These are phyloP conservation scores for Ceratocystis eucalypticola DNA, from an alignment of 2,329 filamentous ascomycete genomes.

Conservation along the genomic window DNA sequence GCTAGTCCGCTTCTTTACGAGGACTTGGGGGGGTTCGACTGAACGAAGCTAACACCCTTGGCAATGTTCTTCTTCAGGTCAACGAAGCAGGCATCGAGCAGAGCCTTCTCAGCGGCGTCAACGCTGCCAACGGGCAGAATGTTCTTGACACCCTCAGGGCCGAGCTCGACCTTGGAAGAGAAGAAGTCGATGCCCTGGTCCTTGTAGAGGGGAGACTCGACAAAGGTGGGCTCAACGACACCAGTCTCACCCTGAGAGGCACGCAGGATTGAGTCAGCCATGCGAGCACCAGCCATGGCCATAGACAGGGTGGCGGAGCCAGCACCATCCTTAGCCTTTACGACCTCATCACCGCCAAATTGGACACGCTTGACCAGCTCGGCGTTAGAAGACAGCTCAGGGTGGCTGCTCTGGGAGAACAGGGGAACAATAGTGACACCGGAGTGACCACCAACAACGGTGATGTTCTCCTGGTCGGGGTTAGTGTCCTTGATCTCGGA, in stretches of 20 bases:
- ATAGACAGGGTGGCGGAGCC: conserved; percentile 96
- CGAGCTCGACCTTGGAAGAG: conserved; percentile 86
- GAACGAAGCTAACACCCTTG: conserved; percentile 62
- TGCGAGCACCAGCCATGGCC: conserved; percentile 80
- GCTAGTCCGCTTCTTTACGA: conserved; percentile 9
- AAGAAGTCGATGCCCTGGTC: conserved; percentile 97
- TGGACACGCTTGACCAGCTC: conserved; percentile 87
- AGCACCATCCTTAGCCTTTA: conserved; percentile 96
- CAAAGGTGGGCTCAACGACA: conserved; percentile 89
- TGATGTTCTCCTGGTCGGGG: conserved; percentile 85
- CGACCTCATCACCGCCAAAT: conserved; percentile 98
- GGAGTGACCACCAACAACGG: conserved; percentile 92
- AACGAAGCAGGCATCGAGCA: conserved; percentile 69
- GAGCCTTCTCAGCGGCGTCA: conserved; percentile 73
- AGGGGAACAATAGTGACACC: conserved; percentile 97
- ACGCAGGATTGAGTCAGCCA: conserved; percentile 85
- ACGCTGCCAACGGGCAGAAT: conserved; percentile 77
- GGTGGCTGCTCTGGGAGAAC: conserved; percentile 84
- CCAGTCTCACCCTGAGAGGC: conserved; percentile 88
- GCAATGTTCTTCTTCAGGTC: conserved; percentile 91
- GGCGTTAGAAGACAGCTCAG: conserved; percentile 64
- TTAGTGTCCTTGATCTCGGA: conserved; percentile 83
- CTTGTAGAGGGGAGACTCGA: conserved; percentile 96
- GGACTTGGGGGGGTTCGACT: conserved; percentile 20
- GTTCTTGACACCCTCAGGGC: conserved; percentile 90